phyloP scores from a whole-genome alignment of 345 rosid species.

The Passiflora organensis region DNA sequence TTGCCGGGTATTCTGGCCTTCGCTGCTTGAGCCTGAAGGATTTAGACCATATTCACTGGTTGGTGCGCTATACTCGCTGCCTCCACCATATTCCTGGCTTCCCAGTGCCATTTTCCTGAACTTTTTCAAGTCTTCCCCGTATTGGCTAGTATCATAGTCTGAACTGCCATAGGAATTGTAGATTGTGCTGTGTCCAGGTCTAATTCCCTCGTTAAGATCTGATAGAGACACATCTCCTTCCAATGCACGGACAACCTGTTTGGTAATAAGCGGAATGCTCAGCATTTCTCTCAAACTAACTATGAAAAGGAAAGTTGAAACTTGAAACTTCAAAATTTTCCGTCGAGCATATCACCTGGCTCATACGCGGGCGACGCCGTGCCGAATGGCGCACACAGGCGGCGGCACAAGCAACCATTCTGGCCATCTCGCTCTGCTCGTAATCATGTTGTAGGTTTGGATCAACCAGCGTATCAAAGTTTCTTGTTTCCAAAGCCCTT shows the following conservation, averaged over 20 bases:
- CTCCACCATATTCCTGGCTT: conserved; percentile 62
- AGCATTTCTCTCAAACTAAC: not conserved
- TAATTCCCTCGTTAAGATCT: conserved; percentile 66
- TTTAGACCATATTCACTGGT: conserved; percentile 73
- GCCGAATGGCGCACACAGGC: conserved; percentile 90
- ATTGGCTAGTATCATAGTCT: conserved; percentile 66
- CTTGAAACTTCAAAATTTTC: not conserved
- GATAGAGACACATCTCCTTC: conserved; percentile 72
- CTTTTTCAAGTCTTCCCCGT: conserved; percentile 70
- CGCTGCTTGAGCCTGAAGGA: conserved; percentile 80
- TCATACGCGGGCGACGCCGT: conserved; percentile 74
- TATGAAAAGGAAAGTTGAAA: not conserved
- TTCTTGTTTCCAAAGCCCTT: conserved; percentile 55
- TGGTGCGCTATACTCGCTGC: conserved; percentile 59
- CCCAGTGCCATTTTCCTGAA: conserved; percentile 62
- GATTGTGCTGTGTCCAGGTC: conserved; percentile 53
- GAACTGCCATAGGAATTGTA: conserved; percentile 65
- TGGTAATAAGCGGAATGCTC: not conserved
- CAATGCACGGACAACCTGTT: conserved; percentile 75
- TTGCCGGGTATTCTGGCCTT: conserved; percentile 53
- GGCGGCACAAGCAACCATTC: conserved; percentile 83
- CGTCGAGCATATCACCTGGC: conserved; percentile 77
- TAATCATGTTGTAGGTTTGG: conserved; percentile 49
- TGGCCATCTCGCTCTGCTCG: conserved; percentile 63
- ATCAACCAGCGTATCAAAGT: conserved; percentile 57